Evolutionary conservation across 1,284 basidiomycete species (phyloP), one percentile per base, ranked within the genome.

Genomic region (Dichomitus squalens): DNA sequence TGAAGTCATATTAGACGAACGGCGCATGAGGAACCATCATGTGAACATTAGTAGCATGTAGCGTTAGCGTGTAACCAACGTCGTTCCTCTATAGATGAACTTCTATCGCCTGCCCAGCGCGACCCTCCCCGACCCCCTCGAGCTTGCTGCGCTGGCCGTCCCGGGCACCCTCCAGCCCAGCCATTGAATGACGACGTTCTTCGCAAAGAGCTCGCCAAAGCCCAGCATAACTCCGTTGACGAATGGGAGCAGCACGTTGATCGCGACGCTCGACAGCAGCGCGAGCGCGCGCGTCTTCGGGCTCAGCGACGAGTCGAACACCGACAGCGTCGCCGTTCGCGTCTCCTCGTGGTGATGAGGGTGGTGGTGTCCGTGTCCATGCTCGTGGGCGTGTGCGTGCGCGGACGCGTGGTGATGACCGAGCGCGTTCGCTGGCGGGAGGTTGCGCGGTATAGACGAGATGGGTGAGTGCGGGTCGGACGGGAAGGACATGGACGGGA

Each of bases 191-290:
- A 97, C 76, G 14, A 94, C 82, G 60, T 95, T 90, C 72, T 95
- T 88, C 18, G 96, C 96, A 69, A 98, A 96, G 57, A 99, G 95
- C 76, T 99, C 96, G 23, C 96, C 96, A 69, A 98, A 96, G 9
- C 96, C 96, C 47, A 98, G 86, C 94, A 98, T 97, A 66, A 98
- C 92, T 27, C 96, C 96, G 70, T 98, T 98, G 47, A 98, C 84
- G 72, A 99, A 99, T 0, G 96, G 96, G 40, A 98, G 79, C 2
- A 95, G 75, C 58, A 99, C 75, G 73, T 99, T 98, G 76, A 98
- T 95, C 36, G 92, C 92, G 57, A 98, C 72, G 7, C 92, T 88
- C 4, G 95, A 92, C 41, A 92, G 70, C 57, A 97, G 75, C 5
- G 94, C 92, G 48, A 83, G 82, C 29, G 88, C 66, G 50, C 90